Percentiles rank a stretch among this genome's conserved stretches.
These are phyloP conservation scores for Trichomonascus vanleenenianus DNA, from an alignment of 805 yeast genomes.

Conservation along the genomic window DNA sequence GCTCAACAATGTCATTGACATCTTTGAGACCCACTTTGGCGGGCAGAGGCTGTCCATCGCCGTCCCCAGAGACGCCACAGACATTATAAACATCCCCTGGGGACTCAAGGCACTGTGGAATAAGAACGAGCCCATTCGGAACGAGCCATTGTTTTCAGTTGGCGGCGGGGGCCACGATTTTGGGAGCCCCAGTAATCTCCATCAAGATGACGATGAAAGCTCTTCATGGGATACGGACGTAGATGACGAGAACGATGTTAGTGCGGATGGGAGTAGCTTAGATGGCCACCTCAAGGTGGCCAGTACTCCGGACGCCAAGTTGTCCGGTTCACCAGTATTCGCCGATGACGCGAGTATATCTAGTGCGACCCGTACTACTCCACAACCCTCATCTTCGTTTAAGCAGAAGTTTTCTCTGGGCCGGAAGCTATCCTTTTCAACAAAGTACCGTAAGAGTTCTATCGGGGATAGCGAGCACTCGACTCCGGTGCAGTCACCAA, in stretches of 20 bases:
- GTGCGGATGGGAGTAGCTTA: background rate
- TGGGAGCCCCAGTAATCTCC: background rate
- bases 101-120: constrained; percentile 28
- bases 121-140: constrained; percentile 6
- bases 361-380: background rate
- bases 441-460: no score
- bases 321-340: no score
- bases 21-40: constrained; percentile 21
- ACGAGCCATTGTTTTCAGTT: constrained; percentile 2
- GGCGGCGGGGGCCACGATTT: background rate
- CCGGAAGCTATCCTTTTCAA: constrained; percentile 4
- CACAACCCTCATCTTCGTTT: constrained; percentile 5
- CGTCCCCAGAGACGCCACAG: constrained; percentile 27
- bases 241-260: constrained; percentile 5
- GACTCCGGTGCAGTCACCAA: no score
- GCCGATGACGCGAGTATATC: background rate
- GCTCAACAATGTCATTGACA: constrained; percentile 20
- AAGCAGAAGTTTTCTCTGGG: constrained; percentile 6
- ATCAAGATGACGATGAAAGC: constrained; percentile 1
- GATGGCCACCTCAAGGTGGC: background rate
- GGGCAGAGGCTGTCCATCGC: constrained; percentile 24
- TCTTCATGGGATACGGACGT: constrained; percentile 9
- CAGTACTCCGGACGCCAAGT: no score
- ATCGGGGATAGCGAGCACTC: no score
- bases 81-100: constrained; percentile 28